phyloP scores from a whole-genome alignment of 257 asterid genomes.

The Solanum pinnatisectum region DNA sequence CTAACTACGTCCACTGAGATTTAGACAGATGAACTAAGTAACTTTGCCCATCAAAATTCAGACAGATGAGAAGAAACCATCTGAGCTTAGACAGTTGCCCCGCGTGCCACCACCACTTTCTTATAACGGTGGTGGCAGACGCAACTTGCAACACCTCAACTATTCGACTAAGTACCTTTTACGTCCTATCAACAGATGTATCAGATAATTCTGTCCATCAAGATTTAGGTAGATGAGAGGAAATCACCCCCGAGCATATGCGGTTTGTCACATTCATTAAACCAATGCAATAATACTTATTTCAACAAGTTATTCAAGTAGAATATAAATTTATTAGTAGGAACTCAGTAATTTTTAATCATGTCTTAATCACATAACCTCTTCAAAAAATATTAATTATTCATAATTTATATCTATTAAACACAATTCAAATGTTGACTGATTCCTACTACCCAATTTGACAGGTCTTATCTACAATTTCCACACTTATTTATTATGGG shows the following conservation, averaged over 20 bases:
- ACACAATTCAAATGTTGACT: background rate
- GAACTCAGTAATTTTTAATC: slow-evolving; percentile 13
- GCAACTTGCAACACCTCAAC: background rate
- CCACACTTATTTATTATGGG: background rate
- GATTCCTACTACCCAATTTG: slow-evolving; percentile 9
- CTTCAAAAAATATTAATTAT: background rate
- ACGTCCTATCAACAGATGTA: background rate
- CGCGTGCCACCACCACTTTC: background rate
- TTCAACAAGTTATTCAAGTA: slow-evolving; percentile 6
- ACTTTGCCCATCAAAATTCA: background rate
- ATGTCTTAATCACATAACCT: slow-evolving; percentile 1
- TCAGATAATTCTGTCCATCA: background rate
- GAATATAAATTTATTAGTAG: background rate
- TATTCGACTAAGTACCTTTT: background rate
- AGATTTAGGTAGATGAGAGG: background rate
- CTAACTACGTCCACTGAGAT: background rate
- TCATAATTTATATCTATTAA: background rate
- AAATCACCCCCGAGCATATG: background rate
- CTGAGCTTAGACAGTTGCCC: background rate
- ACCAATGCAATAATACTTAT: slow-evolving; percentile 38
- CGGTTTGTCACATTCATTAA: background rate
- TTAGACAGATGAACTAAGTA: background rate
- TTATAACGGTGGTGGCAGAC: background rate
- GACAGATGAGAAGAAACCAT: background rate
- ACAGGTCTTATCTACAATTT: slow-evolving; percentile 16